Conservation (phyloP, 257 asterid species). For the Plectranthus barbatus region DNA sequence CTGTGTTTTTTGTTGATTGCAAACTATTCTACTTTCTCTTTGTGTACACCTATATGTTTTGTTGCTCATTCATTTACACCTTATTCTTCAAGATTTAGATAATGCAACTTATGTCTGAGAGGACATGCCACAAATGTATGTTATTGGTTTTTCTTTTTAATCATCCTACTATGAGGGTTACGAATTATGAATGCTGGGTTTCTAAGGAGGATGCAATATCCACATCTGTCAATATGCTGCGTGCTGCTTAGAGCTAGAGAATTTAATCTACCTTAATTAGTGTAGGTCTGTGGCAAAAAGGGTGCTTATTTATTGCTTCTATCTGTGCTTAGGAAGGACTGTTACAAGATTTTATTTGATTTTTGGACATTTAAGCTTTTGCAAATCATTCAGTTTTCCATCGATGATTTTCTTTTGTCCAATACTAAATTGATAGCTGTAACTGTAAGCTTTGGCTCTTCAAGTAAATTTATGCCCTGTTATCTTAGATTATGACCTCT, state of each 20-base stretch:
- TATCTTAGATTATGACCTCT: background rate
- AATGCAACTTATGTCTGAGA: background rate
- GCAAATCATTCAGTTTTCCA: background rate
- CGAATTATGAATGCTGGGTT: background rate
- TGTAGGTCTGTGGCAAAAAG: background rate
- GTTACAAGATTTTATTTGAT: background rate
- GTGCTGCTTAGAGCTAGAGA: background rate
- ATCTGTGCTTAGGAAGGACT: background rate
- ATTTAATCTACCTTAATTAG: background rate
- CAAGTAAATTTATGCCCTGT: background rate
- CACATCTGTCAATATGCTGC: background rate
- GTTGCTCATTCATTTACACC: background rate
- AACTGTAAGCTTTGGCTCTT: background rate
- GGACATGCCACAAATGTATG: background rate
- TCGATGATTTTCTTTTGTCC: background rate
- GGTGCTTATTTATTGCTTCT: background rate
- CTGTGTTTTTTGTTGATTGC: background rate
- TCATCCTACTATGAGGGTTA: background rate
- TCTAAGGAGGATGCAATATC: background rate
- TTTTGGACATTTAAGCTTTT: background rate
- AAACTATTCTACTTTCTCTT: background rate
- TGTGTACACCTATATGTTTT: background rate
- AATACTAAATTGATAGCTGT: conserved; percentile 1
- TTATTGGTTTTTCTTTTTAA: background rate
- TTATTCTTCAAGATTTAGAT: background rate